Conservation (phyloP, 2,329 filamentous ascomycete species). For the Trichophaea hybrida region DNA sequence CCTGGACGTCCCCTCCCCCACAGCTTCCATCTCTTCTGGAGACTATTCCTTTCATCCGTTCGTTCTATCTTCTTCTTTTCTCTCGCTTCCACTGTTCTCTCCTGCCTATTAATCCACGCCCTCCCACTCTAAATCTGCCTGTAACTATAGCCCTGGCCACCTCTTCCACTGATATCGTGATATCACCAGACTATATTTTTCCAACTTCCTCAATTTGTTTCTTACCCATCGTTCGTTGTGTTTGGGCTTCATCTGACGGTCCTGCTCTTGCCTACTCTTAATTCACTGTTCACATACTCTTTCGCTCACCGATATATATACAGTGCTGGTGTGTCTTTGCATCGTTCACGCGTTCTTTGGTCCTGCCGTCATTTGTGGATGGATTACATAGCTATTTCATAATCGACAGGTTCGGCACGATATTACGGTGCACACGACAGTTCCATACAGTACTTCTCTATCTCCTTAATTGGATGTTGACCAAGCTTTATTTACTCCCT, state of each 20-base stretch:
- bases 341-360: not conserved
- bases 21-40: not conserved
- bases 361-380: not conserved
- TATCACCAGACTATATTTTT: not conserved
- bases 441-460: constrained; percentile 11
- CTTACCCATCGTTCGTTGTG: not conserved
- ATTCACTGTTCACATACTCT: not conserved
- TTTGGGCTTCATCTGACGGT: not conserved
- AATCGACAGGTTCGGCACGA: constrained; percentile 15
- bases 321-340: not conserved
- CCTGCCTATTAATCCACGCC: not conserved
- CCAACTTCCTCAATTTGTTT: not conserved
- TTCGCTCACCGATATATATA: not conserved
- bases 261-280: not conserved
- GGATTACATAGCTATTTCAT: not conserved
- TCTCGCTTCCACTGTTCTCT: not conserved
- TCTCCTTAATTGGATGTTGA: constrained; percentile 14
- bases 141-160: not conserved
- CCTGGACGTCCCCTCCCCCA: not conserved
- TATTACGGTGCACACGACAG: constrained; percentile 19
- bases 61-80: not conserved
- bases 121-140: not conserved
- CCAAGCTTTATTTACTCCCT: constrained; percentile 9
- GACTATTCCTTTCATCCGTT: not conserved
- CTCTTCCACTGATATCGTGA: not conserved